Evolutionary conservation across 495 filamentous ascomycete species (phyloP), one percentile per base, ranked within the genome.

Genomic region (Penicillium robsamsonii): DNA sequence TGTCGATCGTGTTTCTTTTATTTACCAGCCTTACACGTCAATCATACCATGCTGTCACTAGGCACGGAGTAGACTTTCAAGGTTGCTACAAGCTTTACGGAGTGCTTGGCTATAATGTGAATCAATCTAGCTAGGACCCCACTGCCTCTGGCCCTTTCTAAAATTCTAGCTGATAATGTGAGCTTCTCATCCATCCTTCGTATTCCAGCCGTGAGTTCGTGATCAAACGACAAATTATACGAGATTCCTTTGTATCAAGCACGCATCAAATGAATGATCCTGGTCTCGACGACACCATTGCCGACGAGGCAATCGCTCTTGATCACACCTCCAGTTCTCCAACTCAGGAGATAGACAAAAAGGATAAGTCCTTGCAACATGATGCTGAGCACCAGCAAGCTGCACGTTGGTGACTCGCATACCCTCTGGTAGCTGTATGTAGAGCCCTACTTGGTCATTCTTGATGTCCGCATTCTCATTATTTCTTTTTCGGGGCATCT

Each of bases 391-490:
- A 43, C 20, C 44, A 55, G 20, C 46, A 81, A 53, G 54, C 55
- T 46, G 68, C 61, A 55, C 84, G 85, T 40, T 96, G 90, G 90
- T 96, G 91, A 91, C 87, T 93, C 60, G 88, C 84, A 10, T 90
- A 91, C 59, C 91, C 91, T 29, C 79, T 95, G 62, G 76, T 91
- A 29, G 89, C 91, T 27, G 75, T 75, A 67, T 43, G 72, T 41
- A 8, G 9, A 17, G 15, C n/a, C 12, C 15, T 29, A 42, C n/a
- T 12, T 1, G 5, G 17, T 13, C 2, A 40, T 12, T 55, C 9
- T 27, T 4, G 20, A 15, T 4, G 11, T 45, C 9, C 1, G 20
- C 2, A 35, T 35, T 20, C 41, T 68, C 11, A 61, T 48, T 22
- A 22, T 30, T 13, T 13, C 8, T 10, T 8, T 40, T 13, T 20